phyloP scores from a whole-genome alignment of 768 basidiomycete genomes.

The Tylopilus plumbeoviolaceoides region DNA sequence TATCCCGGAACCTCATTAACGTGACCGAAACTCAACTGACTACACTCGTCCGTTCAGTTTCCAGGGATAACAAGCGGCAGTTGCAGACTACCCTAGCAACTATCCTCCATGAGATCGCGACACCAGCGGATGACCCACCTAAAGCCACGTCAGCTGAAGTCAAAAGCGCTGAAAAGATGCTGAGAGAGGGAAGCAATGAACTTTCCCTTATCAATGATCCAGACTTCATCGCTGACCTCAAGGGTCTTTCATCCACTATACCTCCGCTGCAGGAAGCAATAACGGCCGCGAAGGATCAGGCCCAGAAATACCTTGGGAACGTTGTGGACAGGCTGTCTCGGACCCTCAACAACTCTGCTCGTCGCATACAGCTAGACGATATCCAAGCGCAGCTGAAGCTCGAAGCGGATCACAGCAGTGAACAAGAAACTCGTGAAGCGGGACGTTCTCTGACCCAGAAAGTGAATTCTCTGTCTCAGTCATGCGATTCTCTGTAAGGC shows the following conservation, averaged over 20 bases:
- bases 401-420: conserved; percentile 11
- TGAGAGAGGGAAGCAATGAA: conserved; percentile 21
- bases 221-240: conserved; percentile 24
- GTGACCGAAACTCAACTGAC: conserved; percentile 12
- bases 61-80: conserved; percentile 12
- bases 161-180: conserved; percentile 14
- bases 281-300: conserved; percentile 11
- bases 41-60: conserved; percentile 12
- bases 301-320: conserved; percentile 15
- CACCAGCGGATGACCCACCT: not conserved
- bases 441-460: conserved; percentile 15
- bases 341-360: conserved; percentile 5
- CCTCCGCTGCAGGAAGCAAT: conserved; percentile 18
- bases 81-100: conserved; percentile 12
- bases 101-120: conserved; percentile 13
- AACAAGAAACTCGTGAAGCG: conserved; percentile 14
- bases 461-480: conserved; percentile 16
- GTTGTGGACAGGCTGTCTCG: conserved; percentile 20
- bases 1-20: conserved; percentile 13
- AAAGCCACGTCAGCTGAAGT: conserved; percentile 13
- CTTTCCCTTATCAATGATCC: conserved; percentile 18
- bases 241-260: conserved; percentile 5
- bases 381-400: conserved; percentile 8
- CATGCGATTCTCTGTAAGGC: conserved; percentile 17
- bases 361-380: conserved; percentile 18